Conservation (phyloP, 1,284 basidiomycete genomes). For the Sporisorium exsertum region DNA sequence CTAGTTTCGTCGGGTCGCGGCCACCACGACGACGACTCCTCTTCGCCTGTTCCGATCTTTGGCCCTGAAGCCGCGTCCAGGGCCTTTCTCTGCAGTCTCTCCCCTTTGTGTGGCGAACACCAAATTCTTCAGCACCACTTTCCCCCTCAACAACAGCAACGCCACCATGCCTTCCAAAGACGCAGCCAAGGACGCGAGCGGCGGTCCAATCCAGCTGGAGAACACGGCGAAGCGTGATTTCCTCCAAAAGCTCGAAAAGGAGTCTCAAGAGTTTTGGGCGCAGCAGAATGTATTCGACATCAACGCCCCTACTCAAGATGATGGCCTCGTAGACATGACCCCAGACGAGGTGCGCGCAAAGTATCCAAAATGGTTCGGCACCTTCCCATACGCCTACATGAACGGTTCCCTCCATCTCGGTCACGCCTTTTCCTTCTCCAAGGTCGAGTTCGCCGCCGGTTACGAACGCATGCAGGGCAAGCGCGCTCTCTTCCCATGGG, state of each 20-base stretch:
- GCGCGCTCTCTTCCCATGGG: slow-evolving; percentile 92
- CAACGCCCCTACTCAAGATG: slow-evolving; percentile 76
- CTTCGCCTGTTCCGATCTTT: slow-evolving; percentile 43
- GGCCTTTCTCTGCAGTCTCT: slow-evolving; percentile 10
- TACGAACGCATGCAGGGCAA: slow-evolving; percentile 96
- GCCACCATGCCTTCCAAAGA: slow-evolving; percentile 54
- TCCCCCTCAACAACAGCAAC: not conserved
- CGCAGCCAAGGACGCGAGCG: slow-evolving; percentile 30
- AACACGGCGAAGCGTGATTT: slow-evolving; percentile 89
- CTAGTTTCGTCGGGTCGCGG: slow-evolving; percentile 22
- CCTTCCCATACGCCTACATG: slow-evolving; percentile 89
- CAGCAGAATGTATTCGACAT: slow-evolving; percentile 78
- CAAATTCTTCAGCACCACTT: not conserved
- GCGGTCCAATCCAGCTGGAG: slow-evolving; percentile 69
- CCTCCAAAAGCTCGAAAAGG: slow-evolving; percentile 82
- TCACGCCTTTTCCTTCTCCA: slow-evolving; percentile 97
- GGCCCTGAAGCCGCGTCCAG: slow-evolving; percentile 48
- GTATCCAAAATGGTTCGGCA: slow-evolving; percentile 96
- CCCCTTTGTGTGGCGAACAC: slow-evolving; percentile 3
- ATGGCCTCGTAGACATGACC: slow-evolving; percentile 53
- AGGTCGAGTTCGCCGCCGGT: slow-evolving; percentile 96
- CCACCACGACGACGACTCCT: slow-evolving; percentile 26
- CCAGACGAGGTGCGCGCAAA: slow-evolving; percentile 72
- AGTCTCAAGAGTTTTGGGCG: slow-evolving; percentile 85
- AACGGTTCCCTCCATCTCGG: slow-evolving; percentile 97